Conservation (phyloP, 225 moss, liverwort and hornwort species). For the Straminergon stramineum region DNA sequence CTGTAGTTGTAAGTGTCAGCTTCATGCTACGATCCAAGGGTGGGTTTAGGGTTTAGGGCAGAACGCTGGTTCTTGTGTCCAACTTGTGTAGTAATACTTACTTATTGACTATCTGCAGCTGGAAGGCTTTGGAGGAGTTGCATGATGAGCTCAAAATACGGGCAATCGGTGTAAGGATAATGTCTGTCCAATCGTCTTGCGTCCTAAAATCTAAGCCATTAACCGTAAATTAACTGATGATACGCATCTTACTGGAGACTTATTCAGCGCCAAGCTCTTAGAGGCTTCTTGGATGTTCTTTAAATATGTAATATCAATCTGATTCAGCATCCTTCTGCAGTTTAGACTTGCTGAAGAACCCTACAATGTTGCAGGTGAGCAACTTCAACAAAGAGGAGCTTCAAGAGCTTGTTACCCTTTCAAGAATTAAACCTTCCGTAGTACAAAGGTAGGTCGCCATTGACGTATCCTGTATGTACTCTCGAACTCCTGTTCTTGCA, state of each 20-base stretch:
- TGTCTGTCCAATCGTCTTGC: background rate
- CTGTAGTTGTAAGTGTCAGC: background rate
- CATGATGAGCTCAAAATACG: slow-evolving; percentile 28
- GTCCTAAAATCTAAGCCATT: background rate
- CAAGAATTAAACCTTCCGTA: slow-evolving; percentile 36
- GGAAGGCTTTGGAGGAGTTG: slow-evolving; percentile 29
- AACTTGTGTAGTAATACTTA: background rate
- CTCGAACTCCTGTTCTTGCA: background rate
- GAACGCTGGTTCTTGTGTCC: background rate
- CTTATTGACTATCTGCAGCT: slow-evolving; percentile 10
- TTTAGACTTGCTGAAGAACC: background rate
- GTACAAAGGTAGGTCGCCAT: slow-evolving; percentile 20
- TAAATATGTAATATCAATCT: background rate
- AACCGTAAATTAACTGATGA: background rate
- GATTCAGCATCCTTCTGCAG: background rate
- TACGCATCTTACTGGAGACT: background rate
- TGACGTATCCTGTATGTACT: background rate
- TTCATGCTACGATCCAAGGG: background rate
- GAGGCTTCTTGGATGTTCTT: background rate
- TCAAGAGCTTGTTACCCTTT: slow-evolving; percentile 13
- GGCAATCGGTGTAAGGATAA: slow-evolving; percentile 23
- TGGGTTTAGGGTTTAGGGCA: background rate
- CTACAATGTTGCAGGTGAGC: slow-evolving; percentile 17
- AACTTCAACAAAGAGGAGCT: slow-evolving; percentile 39
- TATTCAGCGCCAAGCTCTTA: background rate